Conservation (phyloP, 2,329 filamentous ascomycete genomes). For the Fonsecaea nubica region DNA sequence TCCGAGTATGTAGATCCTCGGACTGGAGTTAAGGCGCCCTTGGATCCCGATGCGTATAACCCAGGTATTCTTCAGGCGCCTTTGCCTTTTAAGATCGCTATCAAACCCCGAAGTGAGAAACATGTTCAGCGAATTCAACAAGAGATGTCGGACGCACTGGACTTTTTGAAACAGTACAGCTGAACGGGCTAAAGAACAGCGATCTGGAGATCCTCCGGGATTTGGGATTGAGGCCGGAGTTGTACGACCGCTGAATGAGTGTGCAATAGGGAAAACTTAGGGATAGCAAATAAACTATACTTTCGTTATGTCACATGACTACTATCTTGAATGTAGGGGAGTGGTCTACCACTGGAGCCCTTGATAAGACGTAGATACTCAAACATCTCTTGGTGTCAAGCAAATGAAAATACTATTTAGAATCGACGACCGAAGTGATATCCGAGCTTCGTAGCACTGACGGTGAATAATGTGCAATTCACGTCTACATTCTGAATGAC, state of each 20-base stretch:
- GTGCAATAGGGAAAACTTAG: not conserved
- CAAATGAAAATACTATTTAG: not conserved
- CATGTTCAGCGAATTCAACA: conserved; percentile 1
- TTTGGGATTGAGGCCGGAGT: not conserved
- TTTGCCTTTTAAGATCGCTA: conserved; percentile 14
- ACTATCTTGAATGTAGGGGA: not conserved
- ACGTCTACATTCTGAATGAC: not conserved
- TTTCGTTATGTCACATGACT: not conserved
- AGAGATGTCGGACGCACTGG: not conserved
- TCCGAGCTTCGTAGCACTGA: not conserved
- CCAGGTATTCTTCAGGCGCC: conserved; percentile 10
- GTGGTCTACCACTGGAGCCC: too few relatives aligned
- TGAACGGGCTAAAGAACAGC: not conserved
- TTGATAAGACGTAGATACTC: not conserved
- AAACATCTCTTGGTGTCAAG: not conserved
- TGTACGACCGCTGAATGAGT: not conserved
- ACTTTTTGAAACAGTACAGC: conserved; percentile 3
- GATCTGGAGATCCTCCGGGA: not conserved
- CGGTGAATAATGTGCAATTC: not conserved
- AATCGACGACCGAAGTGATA: not conserved
- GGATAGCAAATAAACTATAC: not conserved
- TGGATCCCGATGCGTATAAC: conserved; percentile 18
- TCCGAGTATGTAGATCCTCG: conserved; percentile 15
- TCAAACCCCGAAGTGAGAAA: conserved; percentile 7
- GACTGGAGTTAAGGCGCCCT: not conserved